phyloP scores from a whole-genome alignment of 441 rosid species.

The Adansonia grandidieri region DNA sequence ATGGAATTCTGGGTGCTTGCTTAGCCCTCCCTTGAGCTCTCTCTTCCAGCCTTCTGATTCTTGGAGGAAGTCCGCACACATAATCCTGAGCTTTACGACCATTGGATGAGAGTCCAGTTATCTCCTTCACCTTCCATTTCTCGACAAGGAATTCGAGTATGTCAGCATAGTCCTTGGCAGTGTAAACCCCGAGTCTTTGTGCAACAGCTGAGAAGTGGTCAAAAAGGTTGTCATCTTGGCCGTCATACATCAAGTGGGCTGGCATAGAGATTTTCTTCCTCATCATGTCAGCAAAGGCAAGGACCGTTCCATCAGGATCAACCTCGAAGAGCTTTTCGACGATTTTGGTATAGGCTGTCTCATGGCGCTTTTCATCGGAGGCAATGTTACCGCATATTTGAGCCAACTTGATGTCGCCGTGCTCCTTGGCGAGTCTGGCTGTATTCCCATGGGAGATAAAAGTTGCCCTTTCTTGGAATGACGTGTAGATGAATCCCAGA shows the following conservation, averaged over 20 bases:
- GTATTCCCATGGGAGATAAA: constrained; percentile 95
- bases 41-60: constrained; percentile 82
- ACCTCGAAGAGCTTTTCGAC: constrained; percentile 85
- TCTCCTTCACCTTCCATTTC: constrained; percentile 71
- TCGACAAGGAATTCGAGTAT: constrained; percentile 87
- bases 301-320: constrained; percentile 81
- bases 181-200: constrained; percentile 84
- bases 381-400: constrained; percentile 93
- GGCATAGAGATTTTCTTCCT: constrained; percentile 92
- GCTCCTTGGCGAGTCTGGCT: constrained; percentile 84
- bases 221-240: constrained; percentile 68
- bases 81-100: constrained; percentile 88
- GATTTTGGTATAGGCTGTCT: constrained; percentile 89
- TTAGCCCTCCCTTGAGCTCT: constrained; percentile 81
- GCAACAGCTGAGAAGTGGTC: constrained; percentile 87
- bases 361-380: constrained; percentile 94
- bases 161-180: constrained; percentile 85
- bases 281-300: constrained; percentile 94
- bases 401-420: constrained; percentile 78
- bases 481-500: constrained; percentile 87
- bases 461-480: constrained; percentile 97
- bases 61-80: constrained; percentile 67
- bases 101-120: constrained; percentile 73
- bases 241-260: constrained; percentile 93
- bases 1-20: constrained; percentile 59